Conservation (phyloP, 148 eudicot genomes). For the Diospyros lotus region DNA sequence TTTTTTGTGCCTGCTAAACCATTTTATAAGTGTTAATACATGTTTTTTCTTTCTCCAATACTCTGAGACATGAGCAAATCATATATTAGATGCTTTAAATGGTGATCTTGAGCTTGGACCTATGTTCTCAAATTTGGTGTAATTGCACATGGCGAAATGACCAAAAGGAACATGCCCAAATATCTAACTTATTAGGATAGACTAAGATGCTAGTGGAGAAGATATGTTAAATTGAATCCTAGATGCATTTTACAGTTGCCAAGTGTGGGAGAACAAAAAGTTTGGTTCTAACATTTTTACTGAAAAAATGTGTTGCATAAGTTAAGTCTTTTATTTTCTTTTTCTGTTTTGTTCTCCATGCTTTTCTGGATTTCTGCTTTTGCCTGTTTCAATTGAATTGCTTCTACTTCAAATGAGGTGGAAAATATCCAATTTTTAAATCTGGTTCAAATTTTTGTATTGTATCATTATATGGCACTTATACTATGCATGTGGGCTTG, state of each 20-base stretch:
- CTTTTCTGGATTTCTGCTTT: background rate
- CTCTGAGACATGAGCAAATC: too few relatives aligned
- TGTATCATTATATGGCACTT: background rate
- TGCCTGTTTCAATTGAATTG: slow-evolving; percentile 1
- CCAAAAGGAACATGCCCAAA: background rate
- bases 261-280: too few relatives aligned
- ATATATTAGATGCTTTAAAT: background rate
- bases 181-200: background rate
- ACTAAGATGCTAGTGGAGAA: background rate
- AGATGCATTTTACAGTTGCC: background rate
- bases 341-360: too few relatives aligned
- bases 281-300: background rate
- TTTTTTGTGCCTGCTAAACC: background rate
- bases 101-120: background rate
- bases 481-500: background rate
- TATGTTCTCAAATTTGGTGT: background rate
- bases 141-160: background rate
- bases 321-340: too few relatives aligned
- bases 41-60: background rate
- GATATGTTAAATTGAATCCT: background rate
- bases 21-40: background rate
- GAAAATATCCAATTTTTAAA: background rate
- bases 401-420: background rate
- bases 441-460: background rate
- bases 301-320: background rate